Percentiles rank a stretch among this genome's conserved stretches.
phyloP scores from a whole-genome alignment of 257 asterid species.

The Jasminum sambac region DNA sequence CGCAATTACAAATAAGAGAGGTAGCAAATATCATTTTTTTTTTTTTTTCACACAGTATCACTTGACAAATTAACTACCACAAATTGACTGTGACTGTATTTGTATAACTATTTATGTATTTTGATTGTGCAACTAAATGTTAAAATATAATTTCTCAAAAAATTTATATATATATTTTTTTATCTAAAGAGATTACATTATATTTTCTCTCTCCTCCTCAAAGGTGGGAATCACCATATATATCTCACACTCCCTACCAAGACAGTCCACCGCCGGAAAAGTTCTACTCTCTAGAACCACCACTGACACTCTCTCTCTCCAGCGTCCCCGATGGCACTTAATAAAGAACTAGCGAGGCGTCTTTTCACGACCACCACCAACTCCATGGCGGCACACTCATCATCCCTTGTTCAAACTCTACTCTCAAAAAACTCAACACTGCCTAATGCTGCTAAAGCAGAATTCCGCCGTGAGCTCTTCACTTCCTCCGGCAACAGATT shows the following conservation, averaged over 20 bases:
- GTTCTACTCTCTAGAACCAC: constrained; percentile 13
- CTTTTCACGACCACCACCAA: constrained; percentile 23
- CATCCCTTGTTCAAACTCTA: neutral
- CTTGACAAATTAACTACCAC: too few relatives aligned
- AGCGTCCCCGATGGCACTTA: constrained; percentile 59
- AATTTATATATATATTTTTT: too few relatives aligned
- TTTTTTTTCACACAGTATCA: too few relatives aligned
- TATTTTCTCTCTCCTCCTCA: neutral
- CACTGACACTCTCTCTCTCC: neutral
- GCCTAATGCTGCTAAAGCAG: constrained; percentile 17
- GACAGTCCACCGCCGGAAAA: constrained; percentile 30
- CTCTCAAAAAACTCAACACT: constrained; percentile 14
- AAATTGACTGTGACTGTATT: too few relatives aligned
- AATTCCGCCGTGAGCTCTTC: constrained; percentile 32
- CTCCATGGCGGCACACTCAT: neutral
- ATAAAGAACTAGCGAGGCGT: constrained; percentile 35
- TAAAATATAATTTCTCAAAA: too few relatives aligned
- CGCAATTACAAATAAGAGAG: too few relatives aligned
- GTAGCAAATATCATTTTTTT: too few relatives aligned
- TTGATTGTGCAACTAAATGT: too few relatives aligned
- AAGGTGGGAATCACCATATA: constrained; percentile 34
- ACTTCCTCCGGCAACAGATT: constrained; percentile 22
- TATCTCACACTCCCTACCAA: constrained; percentile 23
- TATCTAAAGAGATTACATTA: too few relatives aligned
- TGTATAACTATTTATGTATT: too few relatives aligned